Evolutionary conservation across 352 stramenopile genomes (phyloP).

Genomic region (Globisporangium nodosum): DNA sequence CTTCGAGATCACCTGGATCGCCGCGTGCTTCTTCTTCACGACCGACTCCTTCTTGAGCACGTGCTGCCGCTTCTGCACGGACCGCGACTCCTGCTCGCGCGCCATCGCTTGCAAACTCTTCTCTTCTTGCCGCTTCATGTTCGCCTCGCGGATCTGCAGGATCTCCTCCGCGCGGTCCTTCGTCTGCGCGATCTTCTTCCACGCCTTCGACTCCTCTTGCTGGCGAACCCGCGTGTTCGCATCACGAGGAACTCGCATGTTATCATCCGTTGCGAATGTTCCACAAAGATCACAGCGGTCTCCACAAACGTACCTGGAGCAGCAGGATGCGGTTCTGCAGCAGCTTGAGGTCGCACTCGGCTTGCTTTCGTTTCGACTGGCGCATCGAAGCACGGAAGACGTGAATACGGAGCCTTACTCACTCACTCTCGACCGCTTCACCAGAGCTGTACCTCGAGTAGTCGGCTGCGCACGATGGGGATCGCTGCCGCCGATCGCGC

Average conservation of each 20-base stretch:
- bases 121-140: conserved; percentile 36
- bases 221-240: conserved; percentile 4
- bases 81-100: conserved; percentile 36
- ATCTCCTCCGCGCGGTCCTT: conserved; percentile 71
- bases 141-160: conserved; percentile 50
- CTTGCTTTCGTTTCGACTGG: conserved; percentile 67
- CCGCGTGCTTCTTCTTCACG: conserved; percentile 69
- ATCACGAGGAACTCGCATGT: neutral
- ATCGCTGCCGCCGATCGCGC: conserved; percentile 38
- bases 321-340: conserved; percentile 68
- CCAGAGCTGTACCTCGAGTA: conserved; percentile 30
- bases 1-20: conserved; percentile 68
- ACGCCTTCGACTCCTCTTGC: conserved; percentile 70
- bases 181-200: conserved; percentile 78
- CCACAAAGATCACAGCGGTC: neutral
- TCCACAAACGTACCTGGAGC: conserved; percentile 33
- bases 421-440: neutral
- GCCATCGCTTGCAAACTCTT: conserved; percentile 38
- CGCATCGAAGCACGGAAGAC: neutral
- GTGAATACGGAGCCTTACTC: neutral
- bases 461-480: conserved; percentile 41
- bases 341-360: conserved; percentile 64
- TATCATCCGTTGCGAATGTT: too few species aligned
- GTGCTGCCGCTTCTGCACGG: conserved; percentile 48
- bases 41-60: conserved; percentile 65